These are phyloP conservation scores for Aspergillus costaricaensis DNA, from an alignment of 2,329 filamentous ascomycete genomes.

Conservation along the genomic window DNA sequence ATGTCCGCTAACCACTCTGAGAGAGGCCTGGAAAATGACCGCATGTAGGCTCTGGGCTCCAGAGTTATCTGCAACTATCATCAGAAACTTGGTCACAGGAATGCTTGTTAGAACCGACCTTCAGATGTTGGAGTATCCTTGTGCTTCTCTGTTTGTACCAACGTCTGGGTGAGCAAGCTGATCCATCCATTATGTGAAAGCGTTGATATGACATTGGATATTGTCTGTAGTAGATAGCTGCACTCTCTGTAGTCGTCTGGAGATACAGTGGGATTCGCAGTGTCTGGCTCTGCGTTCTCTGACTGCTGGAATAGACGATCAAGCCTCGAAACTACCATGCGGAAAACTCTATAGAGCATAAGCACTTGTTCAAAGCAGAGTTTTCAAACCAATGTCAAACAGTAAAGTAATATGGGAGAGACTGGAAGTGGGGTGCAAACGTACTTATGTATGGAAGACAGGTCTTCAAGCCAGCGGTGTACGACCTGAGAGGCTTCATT, in stretches of 20 bases:
- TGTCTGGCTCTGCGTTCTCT: conserved; percentile 18
- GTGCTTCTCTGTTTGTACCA: conserved; percentile 52
- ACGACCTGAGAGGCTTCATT: conserved; percentile 75
- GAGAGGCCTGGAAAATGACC: conserved; percentile 34
- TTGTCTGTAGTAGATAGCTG: conserved; percentile 73
- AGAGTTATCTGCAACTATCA: conserved; percentile 23
- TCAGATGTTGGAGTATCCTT: conserved; percentile 52
- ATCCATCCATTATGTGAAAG: conserved; percentile 70
- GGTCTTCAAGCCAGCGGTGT: conserved; percentile 73
- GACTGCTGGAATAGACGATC: conserved; percentile 34
- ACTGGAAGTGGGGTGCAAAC: conserved; percentile 24
- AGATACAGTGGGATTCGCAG: conserved; percentile 50
- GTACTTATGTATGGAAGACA: conserved; percentile 54
- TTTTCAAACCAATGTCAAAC: too few species aligned
- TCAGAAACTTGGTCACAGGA: background rate
- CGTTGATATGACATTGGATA: conserved; percentile 71
- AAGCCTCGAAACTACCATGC: conserved; percentile 38
- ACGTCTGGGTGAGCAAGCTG: conserved; percentile 65
- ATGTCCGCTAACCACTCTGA: conserved; percentile 32
- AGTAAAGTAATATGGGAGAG: conserved; percentile 1
- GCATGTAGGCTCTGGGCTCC: conserved; percentile 37
- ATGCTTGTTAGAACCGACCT: conserved; percentile 35
- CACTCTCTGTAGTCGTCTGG: conserved; percentile 72
- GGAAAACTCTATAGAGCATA: conserved; percentile 35
- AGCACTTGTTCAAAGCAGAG: background rate